A percentile compares a stretch with the other conserved stretches of the same genome.
These are phyloP conservation scores for Verbascum thapsus DNA, from an alignment of 257 asterid species.

Conservation along the genomic window DNA sequence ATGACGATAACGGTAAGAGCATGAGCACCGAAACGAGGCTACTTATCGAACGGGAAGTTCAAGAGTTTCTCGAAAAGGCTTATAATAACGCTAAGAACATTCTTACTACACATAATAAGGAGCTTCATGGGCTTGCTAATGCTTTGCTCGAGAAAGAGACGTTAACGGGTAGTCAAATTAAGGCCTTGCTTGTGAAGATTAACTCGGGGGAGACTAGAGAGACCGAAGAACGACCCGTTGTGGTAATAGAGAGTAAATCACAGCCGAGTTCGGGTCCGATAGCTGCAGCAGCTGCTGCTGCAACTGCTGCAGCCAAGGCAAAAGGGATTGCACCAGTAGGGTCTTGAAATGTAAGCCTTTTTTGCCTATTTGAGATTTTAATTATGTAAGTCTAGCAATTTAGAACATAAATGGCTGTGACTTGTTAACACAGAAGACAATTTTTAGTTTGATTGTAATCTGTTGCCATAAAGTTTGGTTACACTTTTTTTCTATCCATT, in stretches of 20 bases:
- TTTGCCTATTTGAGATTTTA: no score
- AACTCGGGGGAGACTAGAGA: slow-evolving; percentile 40
- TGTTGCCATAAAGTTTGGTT: no score
- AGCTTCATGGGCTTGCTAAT: slow-evolving; percentile 80
- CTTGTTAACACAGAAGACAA: no score
- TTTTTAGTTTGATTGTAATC: no score
- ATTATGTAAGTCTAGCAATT: no score
- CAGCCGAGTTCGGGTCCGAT: slow-evolving; percentile 41
- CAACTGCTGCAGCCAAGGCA: slow-evolving; percentile 71
- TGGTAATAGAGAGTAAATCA: slow-evolving; percentile 40
- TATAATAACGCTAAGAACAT: slow-evolving; percentile 67
- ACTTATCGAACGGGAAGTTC: slow-evolving; percentile 75
- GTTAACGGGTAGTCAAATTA: slow-evolving; percentile 73
- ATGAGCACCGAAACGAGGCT: slow-evolving; percentile 92
- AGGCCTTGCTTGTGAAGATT: slow-evolving; percentile 53
- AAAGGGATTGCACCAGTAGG: slow-evolving; percentile 76
- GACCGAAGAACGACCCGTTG: slow-evolving; percentile 42
- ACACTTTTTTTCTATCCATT: no score
- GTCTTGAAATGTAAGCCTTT: slow-evolving; percentile 40
- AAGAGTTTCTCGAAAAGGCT: slow-evolving; percentile 59
- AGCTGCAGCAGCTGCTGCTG: slow-evolving; percentile 45
- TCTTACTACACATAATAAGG: slow-evolving; percentile 60
- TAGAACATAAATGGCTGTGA: no score
- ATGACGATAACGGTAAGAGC: slow-evolving; percentile 79
- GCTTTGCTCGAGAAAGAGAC: slow-evolving; percentile 85